Evolutionary conservation across 163 green algal genomes (phyloP).

Genomic region (Chlamydomonas reinhardtii): DNA sequence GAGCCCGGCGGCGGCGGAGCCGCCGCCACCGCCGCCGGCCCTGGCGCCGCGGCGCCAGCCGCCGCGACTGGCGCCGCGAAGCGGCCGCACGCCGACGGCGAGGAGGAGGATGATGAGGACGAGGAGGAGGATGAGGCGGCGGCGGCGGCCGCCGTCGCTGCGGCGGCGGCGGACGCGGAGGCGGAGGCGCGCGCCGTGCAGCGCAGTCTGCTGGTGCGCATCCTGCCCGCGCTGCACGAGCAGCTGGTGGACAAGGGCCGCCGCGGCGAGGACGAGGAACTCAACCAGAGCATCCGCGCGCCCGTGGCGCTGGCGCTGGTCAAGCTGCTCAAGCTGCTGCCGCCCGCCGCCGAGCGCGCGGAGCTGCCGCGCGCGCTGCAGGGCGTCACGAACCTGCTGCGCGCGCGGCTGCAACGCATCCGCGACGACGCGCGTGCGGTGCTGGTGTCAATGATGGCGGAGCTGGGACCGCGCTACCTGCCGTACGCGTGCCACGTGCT

Average conservation of each 20-base stretch:
- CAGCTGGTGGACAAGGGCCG: slow-evolving; percentile 68
- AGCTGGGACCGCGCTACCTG: slow-evolving; percentile 87
- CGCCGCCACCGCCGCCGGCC: neutral
- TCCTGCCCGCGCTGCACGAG: slow-evolving; percentile 83
- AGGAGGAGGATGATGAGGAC: slow-evolving; percentile 2
- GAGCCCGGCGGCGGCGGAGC: neutral
- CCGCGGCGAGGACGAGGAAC: slow-evolving; percentile 26
- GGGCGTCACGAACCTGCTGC: slow-evolving; percentile 85
- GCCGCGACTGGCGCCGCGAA: too few relatives aligned
- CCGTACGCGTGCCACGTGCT: slow-evolving; percentile 76
- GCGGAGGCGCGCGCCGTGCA: slow-evolving; percentile 24
- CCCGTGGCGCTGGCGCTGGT: slow-evolving; percentile 91
- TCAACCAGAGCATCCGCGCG: slow-evolving; percentile 71
- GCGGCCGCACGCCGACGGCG: slow-evolving; percentile 20
- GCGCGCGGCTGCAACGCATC: slow-evolving; percentile 78
- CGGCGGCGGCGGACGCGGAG: neutral
- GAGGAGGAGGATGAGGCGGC: slow-evolving; percentile 32
- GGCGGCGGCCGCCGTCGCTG: slow-evolving; percentile 1
- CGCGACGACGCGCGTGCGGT: slow-evolving; percentile 84
- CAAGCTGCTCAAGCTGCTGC: slow-evolving; percentile 90
- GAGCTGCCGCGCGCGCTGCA: slow-evolving; percentile 88
- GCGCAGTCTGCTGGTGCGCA: slow-evolving; percentile 46
- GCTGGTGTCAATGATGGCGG: slow-evolving; percentile 67
- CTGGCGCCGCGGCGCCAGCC: too few relatives aligned
- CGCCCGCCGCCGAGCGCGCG: slow-evolving; percentile 66